Evolutionary conservation across 257 asterid genomes (phyloP).

Genomic region (Gardenia jasminoides): DNA sequence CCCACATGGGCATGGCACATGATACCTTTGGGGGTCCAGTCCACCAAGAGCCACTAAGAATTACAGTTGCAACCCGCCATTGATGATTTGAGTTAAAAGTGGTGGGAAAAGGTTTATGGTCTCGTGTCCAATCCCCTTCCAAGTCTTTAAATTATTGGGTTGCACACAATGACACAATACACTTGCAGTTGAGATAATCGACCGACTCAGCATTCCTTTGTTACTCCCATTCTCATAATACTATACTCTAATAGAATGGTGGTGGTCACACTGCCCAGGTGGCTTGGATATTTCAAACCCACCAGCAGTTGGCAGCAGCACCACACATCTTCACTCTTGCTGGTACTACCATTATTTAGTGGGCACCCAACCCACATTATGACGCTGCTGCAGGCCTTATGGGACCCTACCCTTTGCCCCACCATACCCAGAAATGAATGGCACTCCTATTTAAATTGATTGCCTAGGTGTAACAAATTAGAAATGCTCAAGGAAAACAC

Average conservation of each 20-base stretch:
- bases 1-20: conserved; percentile 42
- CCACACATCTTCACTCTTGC: conserved; percentile 39
- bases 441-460: not conserved
- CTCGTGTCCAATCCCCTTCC: not conserved
- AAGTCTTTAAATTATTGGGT: conserved; percentile 1
- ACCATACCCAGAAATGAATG: not conserved
- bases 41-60: conserved; percentile 16
- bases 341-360: conserved; percentile 12
- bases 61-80: conserved; percentile 6
- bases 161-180: too few species aligned
- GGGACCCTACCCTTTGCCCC: not conserved
- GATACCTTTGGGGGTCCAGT: conserved; percentile 4
- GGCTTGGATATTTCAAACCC: conserved; percentile 21
- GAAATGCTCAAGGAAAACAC: not conserved
- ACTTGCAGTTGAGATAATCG: not conserved
- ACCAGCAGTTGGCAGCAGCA: conserved; percentile 22
- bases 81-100: conserved; percentile 10
- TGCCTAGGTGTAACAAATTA: not conserved
- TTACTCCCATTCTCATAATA: too few species aligned
- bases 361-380: conserved; percentile 61
- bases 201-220: not conserved
- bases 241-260: not conserved
- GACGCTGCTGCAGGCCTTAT: conserved; percentile 39
- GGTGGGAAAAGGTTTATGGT: not conserved
- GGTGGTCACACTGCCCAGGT: conserved; percentile 19